Conservation (phyloP, 1,284 basidiomycete genomes). For the Naganishia sp. region DNA sequence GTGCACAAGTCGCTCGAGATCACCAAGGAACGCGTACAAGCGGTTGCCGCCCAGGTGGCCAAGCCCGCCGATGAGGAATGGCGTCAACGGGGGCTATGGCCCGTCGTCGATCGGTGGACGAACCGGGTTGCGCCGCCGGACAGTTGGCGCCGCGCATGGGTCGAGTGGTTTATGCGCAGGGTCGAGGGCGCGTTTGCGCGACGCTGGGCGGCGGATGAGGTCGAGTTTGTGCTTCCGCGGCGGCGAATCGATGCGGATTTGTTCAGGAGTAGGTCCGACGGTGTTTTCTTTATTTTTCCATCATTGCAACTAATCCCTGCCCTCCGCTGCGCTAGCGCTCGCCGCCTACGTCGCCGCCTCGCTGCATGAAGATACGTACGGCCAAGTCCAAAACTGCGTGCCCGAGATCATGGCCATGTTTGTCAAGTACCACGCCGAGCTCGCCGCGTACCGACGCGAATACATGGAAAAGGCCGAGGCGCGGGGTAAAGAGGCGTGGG, state of each 20-base stretch:
- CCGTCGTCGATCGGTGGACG: conserved; percentile 2
- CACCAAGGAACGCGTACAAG: not conserved
- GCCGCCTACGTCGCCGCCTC: conserved; percentile 70
- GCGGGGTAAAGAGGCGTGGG: conserved; percentile 37
- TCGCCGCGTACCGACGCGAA: conserved; percentile 66
- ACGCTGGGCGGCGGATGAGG: conserved; percentile 65
- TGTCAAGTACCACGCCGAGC: conserved; percentile 63
- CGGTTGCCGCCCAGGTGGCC: conserved; percentile 9
- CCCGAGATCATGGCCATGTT: conserved; percentile 75
- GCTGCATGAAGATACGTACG: conserved; percentile 74
- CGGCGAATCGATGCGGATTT: conserved; percentile 63
- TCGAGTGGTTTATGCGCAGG: conserved; percentile 7
- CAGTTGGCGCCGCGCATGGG: not conserved
- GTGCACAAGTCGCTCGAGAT: conserved; percentile 16
- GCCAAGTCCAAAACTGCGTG: conserved; percentile 78
- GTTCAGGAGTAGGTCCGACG: conserved; percentile 60
- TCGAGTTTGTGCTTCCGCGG: conserved; percentile 61
- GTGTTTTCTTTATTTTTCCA: too few species aligned
- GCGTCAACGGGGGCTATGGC: conserved; percentile 5
- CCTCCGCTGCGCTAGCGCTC: conserved; percentile 58
- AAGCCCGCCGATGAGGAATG: conserved; percentile 18
- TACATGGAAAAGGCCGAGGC: conserved; percentile 53
- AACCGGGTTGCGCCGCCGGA: conserved; percentile 1
- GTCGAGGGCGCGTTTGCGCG: conserved; percentile 41
- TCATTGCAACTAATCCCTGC: too few species aligned